Conservation (phyloP, 345 rosid genomes). For the Populus tremula region DNA sequence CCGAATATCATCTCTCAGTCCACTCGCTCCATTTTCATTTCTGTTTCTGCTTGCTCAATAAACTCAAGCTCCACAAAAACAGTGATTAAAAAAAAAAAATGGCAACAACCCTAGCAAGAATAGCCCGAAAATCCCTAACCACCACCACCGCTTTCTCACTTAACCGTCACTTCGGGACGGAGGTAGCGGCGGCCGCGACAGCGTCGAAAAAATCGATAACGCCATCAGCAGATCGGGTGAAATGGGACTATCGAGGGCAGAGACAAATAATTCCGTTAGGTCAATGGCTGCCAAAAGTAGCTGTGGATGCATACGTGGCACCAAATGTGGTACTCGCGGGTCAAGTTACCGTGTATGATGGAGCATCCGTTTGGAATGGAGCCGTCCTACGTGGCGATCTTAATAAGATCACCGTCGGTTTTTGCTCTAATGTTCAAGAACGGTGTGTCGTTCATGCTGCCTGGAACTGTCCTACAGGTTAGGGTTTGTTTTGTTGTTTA, state of each 20-base stretch:
- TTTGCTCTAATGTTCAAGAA: conserved; percentile 91
- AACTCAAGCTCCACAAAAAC: neutral
- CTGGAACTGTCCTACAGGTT: conserved; percentile 97
- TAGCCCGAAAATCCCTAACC: conserved; percentile 15
- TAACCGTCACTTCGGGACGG: conserved; percentile 7
- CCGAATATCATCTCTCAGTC: neutral
- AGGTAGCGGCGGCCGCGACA: conserved; percentile 14
- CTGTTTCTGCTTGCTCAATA: neutral
- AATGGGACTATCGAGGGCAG: conserved; percentile 98
- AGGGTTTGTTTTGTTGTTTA: neutral
- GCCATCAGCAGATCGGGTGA: conserved; percentile 76
- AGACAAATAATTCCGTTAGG: conserved; percentile 87
- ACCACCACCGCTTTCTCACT: conserved; percentile 2
- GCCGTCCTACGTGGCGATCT: conserved; percentile 95
- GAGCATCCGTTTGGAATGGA: conserved; percentile 91
- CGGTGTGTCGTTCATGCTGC: conserved; percentile 94
- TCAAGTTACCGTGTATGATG: conserved; percentile 79
- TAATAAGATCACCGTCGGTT: conserved; percentile 86
- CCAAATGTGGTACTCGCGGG: conserved; percentile 92
- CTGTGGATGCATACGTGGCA: conserved; percentile 96
- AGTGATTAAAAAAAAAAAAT: neutral
- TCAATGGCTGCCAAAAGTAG: conserved; percentile 87
- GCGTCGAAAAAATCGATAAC: conserved; percentile 41
- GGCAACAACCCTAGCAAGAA: conserved; percentile 24
- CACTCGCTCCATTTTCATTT: neutral